A percentile compares a stretch with the other conserved stretches of the same genome.
Conservation (phyloP, 2,329 filamentous ascomycete genomes). For the Xylariaceae sp. region DNA sequence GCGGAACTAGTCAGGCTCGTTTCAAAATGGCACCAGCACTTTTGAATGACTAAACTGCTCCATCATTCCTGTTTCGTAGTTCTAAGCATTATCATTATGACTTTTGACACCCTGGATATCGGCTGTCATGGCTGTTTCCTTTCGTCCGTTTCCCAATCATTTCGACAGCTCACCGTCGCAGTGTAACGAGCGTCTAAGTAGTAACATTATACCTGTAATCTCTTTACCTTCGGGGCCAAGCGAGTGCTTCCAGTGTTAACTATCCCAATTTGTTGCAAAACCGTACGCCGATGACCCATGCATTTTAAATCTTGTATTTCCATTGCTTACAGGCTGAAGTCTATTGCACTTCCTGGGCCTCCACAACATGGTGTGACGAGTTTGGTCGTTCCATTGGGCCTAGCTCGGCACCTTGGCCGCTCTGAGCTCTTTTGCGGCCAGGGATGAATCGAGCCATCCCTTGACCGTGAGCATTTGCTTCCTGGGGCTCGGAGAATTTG, state of each 20-base stretch:
- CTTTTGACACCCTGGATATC: slow-evolving; percentile 4
- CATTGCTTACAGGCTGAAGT: not conserved
- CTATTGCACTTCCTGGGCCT: slow-evolving; percentile 27
- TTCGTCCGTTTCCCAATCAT: slow-evolving; percentile 1
- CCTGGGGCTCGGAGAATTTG: slow-evolving; percentile 63
- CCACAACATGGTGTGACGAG: slow-evolving; percentile 26
- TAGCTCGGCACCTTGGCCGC: slow-evolving; percentile 31
- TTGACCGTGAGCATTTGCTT: slow-evolving; percentile 22
- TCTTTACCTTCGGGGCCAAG: slow-evolving; percentile 25
- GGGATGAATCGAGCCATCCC: slow-evolving; percentile 34
- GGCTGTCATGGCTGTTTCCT: slow-evolving; percentile 4
- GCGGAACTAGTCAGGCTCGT: too few relatives aligned
- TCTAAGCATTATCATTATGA: slow-evolving; percentile 21
- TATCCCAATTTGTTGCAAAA: slow-evolving; percentile 15
- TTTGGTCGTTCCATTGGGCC: slow-evolving; percentile 30
- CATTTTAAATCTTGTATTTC: slow-evolving; percentile 15
- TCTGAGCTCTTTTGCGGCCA: slow-evolving; percentile 33
- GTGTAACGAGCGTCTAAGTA: slow-evolving; percentile 15
- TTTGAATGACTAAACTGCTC: too few relatives aligned
- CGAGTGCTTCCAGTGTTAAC: slow-evolving; percentile 25
- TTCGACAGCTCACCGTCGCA: slow-evolving; percentile 3
- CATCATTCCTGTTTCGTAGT: not conserved
- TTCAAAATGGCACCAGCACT: too few relatives aligned
- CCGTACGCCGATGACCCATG: slow-evolving; percentile 23
- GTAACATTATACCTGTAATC: too few relatives aligned